These are phyloP conservation scores for Suhomyces bolitotheri DNA, from an alignment of 1,139 yeast genomes.

Conservation along the genomic window DNA sequence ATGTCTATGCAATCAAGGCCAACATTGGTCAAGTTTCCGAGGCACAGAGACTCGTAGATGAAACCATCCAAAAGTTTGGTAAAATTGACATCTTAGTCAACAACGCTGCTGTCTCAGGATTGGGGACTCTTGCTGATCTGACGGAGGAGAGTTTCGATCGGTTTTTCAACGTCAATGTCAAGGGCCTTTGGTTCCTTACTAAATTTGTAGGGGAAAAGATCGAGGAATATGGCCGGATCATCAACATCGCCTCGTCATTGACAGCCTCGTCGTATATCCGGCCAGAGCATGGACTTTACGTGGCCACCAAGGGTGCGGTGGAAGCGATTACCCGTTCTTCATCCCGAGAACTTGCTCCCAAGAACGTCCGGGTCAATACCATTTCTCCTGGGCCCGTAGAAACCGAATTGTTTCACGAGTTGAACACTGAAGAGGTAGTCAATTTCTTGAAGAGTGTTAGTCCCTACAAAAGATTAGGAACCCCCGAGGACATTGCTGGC, in stretches of 20 bases:
- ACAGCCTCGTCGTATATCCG: neutral
- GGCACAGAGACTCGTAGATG: neutral
- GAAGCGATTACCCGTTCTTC: neutral
- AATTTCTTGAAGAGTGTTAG: neutral
- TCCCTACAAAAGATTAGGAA: neutral
- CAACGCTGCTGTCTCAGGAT: neutral
- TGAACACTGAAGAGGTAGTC: neutral
- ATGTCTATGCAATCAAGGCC: neutral
- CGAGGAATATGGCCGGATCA: neutral
- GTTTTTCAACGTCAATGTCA: neutral
- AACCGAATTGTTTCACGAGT: neutral
- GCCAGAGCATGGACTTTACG: neutral
- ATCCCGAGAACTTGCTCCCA: slow-evolving; percentile 1
- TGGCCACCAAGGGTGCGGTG: neutral
- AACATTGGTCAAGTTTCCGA: neutral
- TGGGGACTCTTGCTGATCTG: neutral
- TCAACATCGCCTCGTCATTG: neutral
- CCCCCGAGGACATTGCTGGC: neutral
- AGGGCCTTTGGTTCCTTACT: neutral
- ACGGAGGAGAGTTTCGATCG: neutral
- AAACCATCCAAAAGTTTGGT: neutral
- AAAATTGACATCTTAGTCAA: neutral
- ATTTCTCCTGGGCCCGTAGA: slow-evolving; percentile 1
- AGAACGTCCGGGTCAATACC: neutral
- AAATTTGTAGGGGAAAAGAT: neutral